A percentile compares a stretch with the other conserved stretches of the same genome.
Conservation (phyloP, 176 grass and related monocot species). For the Alopecurus myosuroides region DNA sequence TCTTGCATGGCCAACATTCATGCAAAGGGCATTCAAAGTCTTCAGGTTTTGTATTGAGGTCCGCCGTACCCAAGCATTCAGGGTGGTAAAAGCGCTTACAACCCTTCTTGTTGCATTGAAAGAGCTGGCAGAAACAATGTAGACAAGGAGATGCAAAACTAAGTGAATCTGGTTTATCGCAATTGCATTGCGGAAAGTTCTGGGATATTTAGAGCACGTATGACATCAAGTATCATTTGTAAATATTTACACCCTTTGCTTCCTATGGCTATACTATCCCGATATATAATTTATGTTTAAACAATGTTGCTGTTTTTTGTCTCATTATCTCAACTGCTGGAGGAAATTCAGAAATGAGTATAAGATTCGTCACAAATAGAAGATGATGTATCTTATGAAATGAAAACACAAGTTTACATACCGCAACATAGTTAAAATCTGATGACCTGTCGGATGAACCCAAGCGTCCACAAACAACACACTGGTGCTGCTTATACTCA, state of each 20-base stretch:
- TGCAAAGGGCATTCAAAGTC: slow-evolving; percentile 8
- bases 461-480: background rate
- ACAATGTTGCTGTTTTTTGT: background rate
- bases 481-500: background rate
- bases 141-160: background rate
- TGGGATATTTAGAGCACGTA: background rate
- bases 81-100: slow-evolving; percentile 24
- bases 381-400: background rate
- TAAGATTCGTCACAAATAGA: background rate
- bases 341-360: background rate
- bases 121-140: background rate
- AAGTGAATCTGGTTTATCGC: background rate
- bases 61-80: background rate
- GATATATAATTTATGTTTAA: background rate
- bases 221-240: background rate
- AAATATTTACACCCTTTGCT: background rate
- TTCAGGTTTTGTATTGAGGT: background rate
- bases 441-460: background rate
- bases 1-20: slow-evolving; percentile 15
- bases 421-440: background rate
- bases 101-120: background rate
- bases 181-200: background rate
- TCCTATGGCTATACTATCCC: background rate
- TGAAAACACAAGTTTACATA: slow-evolving; percentile 1
- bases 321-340: background rate